Evolutionary conservation across 768 basidiomycete species (phyloP).

Genomic region (Leccinum olivaceopallidum): DNA sequence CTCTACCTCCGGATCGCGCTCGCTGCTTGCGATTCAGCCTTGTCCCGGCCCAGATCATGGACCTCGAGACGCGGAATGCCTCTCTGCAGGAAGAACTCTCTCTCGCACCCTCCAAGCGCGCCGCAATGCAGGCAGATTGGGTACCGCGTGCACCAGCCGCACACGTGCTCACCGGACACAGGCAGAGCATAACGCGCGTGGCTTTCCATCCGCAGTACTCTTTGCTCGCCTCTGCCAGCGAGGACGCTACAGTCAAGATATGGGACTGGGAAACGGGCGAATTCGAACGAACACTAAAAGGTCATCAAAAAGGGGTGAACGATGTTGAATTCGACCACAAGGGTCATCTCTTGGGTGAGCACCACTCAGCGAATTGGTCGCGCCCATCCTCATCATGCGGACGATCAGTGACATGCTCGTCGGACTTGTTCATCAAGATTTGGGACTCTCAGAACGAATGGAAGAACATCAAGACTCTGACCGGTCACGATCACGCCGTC

Average conservation of each 20-base stretch:
- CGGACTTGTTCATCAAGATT: slow-evolving; percentile 88
- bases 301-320: slow-evolving; percentile 86
- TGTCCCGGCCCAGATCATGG: slow-evolving; percentile 73
- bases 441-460: slow-evolving; percentile 92
- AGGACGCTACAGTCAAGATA: slow-evolving; percentile 88
- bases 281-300: slow-evolving; percentile 88
- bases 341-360: slow-evolving; percentile 76
- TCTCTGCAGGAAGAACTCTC: slow-evolving; percentile 73
- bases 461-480: slow-evolving; percentile 84
- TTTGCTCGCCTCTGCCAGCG: slow-evolving; percentile 80
- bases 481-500: slow-evolving; percentile 90
- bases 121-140: slow-evolving; percentile 78
- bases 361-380: neutral
- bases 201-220: slow-evolving; percentile 89
- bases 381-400: slow-evolving; percentile 3
- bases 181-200: slow-evolving; percentile 72
- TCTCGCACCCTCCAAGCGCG: slow-evolving; percentile 48
- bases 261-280: slow-evolving; percentile 98
- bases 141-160: slow-evolving; percentile 83
- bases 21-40: slow-evolving; percentile 6
- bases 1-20: neutral
- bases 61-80: slow-evolving; percentile 83
- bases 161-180: slow-evolving; percentile 75
- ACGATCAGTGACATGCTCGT: slow-evolving; percentile 58
- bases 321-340: slow-evolving; percentile 90